These are phyloP conservation scores for Teunomyces barrocoloradensis DNA, from an alignment of 805 yeast genomes.

Conservation along the genomic window DNA sequence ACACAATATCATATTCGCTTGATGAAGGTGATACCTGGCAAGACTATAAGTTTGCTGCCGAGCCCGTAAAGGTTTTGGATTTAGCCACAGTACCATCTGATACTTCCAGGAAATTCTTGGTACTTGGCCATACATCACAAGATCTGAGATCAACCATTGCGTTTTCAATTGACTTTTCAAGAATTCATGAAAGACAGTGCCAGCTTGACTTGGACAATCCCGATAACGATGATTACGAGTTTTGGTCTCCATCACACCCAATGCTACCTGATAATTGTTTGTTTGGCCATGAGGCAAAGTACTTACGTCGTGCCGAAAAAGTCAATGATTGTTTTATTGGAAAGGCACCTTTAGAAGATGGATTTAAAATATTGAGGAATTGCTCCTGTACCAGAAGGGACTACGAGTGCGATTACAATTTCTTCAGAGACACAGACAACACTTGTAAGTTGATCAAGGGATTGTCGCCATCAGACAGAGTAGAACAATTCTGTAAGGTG, in stretches of 20 bases:
- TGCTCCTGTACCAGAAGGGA: slow-evolving; percentile 87
- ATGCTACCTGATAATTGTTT: slow-evolving; percentile 35
- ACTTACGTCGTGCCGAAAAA: slow-evolving; percentile 42
- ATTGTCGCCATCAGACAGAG: slow-evolving; percentile 59
- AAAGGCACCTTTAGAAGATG: slow-evolving; percentile 54
- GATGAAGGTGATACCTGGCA: slow-evolving; percentile 83
- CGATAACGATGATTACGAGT: slow-evolving; percentile 39
- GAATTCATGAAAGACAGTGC: slow-evolving; percentile 36
- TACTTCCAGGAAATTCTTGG: slow-evolving; percentile 73
- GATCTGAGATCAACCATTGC: slow-evolving; percentile 47
- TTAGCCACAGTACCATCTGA: slow-evolving; percentile 90
- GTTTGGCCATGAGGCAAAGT: slow-evolving; percentile 43
- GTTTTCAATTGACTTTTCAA: slow-evolving; percentile 36
- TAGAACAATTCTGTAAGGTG: slow-evolving; percentile 54
- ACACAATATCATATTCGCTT: slow-evolving; percentile 59
- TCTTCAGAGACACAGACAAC: slow-evolving; percentile 65
- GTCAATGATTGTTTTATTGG: slow-evolving; percentile 68
- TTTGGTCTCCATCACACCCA: slow-evolving; percentile 43
- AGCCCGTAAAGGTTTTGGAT: slow-evolving; percentile 58
- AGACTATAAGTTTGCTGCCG: slow-evolving; percentile 59
- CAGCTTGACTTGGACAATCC: slow-evolving; percentile 43
- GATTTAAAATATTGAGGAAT: slow-evolving; percentile 55
- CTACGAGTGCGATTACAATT: slow-evolving; percentile 93
- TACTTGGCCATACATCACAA: slow-evolving; percentile 46
- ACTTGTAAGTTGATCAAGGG: slow-evolving; percentile 86